Evolutionary conservation across 805 yeast genomes (phyloP).

Genomic region (Metschnikowia shivogae): DNA sequence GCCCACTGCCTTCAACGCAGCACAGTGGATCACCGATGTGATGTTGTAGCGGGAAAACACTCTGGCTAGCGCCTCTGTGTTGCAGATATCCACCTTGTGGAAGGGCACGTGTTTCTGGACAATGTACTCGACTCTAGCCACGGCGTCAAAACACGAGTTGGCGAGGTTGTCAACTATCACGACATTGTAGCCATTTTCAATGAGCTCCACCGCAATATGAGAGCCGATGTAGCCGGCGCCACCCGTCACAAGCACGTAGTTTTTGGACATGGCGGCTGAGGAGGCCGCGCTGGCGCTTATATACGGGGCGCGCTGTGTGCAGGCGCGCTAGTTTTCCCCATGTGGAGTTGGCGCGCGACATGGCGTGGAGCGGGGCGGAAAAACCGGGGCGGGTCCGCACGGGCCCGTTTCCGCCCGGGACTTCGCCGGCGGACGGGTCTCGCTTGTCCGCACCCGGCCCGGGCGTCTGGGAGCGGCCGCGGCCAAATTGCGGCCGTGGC

Average conservation of each 20-base stretch:
- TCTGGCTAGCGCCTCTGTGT: slow-evolving; percentile 42
- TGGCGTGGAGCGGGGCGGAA: not conserved
- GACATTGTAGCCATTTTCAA: slow-evolving; percentile 60
- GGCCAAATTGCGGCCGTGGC: too few species aligned
- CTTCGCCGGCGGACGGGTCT: not conserved
- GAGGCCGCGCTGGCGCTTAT: not conserved
- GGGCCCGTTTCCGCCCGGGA: not conserved
- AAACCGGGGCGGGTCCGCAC: not conserved
- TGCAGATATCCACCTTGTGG: slow-evolving; percentile 52
- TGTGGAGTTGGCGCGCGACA: slow-evolving; percentile 1
- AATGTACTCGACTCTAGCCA: slow-evolving; percentile 56
- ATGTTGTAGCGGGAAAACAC: slow-evolving; percentile 50
- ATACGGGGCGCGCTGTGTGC: not conserved
- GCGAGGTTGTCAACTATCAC: slow-evolving; percentile 68
- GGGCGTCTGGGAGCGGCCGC: too few species aligned
- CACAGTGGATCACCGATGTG: slow-evolving; percentile 68
- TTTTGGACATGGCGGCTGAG: not conserved
- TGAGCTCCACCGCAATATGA: slow-evolving; percentile 65
- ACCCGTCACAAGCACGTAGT: slow-evolving; percentile 66
- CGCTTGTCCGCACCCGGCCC: too few species aligned
- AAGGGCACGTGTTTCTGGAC: slow-evolving; percentile 51
- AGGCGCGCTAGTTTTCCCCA: not conserved
- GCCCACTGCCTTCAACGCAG: slow-evolving; percentile 81
- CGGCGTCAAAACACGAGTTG: slow-evolving; percentile 64
- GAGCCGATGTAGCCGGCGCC: slow-evolving; percentile 89